Base-by-base conservation (phyloP, 495 filamentous ascomycete species). In the Neurospora africana region DNA sequence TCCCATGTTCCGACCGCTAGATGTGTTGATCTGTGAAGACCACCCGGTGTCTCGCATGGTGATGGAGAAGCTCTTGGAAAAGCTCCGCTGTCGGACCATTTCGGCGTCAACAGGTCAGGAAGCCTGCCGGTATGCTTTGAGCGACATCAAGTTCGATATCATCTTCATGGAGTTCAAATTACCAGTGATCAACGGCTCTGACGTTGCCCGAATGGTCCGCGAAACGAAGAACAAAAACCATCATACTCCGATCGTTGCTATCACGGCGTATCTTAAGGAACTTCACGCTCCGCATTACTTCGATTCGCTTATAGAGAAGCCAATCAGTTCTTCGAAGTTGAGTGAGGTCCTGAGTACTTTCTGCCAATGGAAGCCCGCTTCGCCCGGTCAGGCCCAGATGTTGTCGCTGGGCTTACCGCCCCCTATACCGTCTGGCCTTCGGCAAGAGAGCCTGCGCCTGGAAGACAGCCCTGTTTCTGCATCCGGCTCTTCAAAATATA, bases 261-360 rank as follows among this genome's bases (percentile, higher is more conserved):
- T 98, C n/a, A 99, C 95, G 17, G 94, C 95, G 47, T 99, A 99
- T 81, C 84, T 99, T 17, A 98, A 98, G 75, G 95, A 99, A 76
- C 86, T 99, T 23, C 93, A 92, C 41, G 93, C 93, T 71, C 92
- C 92, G 11, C 94, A 98, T 83, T 91, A 98, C 80, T 98, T 99
- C 76, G 93, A 97, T 77, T 90, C 91, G 11, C 86, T 98, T 68
- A 93, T 99, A 68, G 93, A 98, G 80, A 99, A 99, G 80, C 95
- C 95, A 11, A 94, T 96, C 21, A 98, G 94, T 9, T 85, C 91
- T 71, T 90, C 90, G 6, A 98, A 97, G 81, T 81, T 98, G 38
- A 93, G 90, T 0, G 93, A 98, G 71, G 91, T 93, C 4, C 82
- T 99, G 73, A 89, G 90, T 73, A 90, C 89, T 53, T 89, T 94